A percentile compares a stretch with the other conserved stretches of the same genome.
Evolutionary conservation across 2,329 filamentous ascomycete genomes (phyloP).

Genomic region (Diaporthe amygdali): DNA sequence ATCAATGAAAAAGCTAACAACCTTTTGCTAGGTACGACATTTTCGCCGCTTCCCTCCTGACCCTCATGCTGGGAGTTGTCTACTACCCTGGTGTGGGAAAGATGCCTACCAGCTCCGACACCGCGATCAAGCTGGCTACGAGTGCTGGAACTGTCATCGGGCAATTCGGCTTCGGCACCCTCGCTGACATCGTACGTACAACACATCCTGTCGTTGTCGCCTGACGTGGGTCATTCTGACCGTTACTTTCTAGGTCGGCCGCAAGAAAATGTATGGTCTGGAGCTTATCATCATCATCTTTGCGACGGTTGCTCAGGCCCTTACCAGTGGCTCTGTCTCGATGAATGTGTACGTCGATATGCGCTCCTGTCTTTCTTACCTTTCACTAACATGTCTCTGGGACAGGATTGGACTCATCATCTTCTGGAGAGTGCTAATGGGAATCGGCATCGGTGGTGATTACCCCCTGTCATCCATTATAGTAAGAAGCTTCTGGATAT

Average conservation of each 20-base stretch:
- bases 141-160: conserved; percentile 84
- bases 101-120: conserved; percentile 73
- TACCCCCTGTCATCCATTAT: conserved; percentile 85
- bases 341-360: conserved; percentile 53
- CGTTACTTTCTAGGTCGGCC: conserved; percentile 27
- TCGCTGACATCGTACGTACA: conserved; percentile 64
- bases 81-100: conserved; percentile 66
- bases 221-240: background rate
- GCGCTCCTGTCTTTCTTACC: background rate
- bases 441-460: conserved; percentile 76
- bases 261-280: conserved; percentile 71
- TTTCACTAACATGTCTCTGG: background rate
- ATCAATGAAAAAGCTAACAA: background rate
- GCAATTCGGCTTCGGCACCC: conserved; percentile 78
- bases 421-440: conserved; percentile 83
- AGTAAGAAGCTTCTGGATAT: background rate
- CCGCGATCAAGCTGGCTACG: conserved; percentile 84
- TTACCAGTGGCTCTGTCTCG: conserved; percentile 66
- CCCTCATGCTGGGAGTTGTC: conserved; percentile 79
- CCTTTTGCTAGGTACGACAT: conserved; percentile 55
- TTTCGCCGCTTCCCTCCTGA: conserved; percentile 77
- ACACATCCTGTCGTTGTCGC: background rate
- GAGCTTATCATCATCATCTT: conserved; percentile 84
- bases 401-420: conserved; percentile 65
- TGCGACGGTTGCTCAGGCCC: conserved; percentile 74